Conservation (phyloP, 176 grass and related monocot genomes). For the Bolboschoenus planiculmis region DNA sequence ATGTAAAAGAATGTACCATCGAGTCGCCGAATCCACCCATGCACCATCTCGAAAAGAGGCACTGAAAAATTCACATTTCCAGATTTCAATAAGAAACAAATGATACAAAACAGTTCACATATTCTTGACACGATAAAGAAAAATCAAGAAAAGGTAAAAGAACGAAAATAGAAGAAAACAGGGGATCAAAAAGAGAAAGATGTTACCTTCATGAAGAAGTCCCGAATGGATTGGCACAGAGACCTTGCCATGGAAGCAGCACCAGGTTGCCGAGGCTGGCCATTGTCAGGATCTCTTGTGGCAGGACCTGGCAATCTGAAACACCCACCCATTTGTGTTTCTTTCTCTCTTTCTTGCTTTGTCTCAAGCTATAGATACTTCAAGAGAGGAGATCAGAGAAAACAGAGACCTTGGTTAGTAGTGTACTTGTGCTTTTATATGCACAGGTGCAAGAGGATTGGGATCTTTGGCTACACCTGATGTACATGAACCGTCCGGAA, state of each 20-base stretch:
- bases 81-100: not conserved
- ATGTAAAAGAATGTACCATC: not conserved
- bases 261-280: not conserved
- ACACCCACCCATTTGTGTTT: constrained; percentile 10
- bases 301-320: not conserved
- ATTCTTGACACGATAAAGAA: not conserved
- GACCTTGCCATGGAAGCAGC: not conserved
- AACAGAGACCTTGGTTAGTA: too few relatives aligned
- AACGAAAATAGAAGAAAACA: not conserved
- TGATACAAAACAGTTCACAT: not conserved
- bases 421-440: not conserved
- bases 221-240: not conserved
- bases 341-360: not conserved
- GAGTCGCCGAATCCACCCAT: not conserved
- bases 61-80: not conserved
- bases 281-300: not conserved
- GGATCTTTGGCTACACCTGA: not conserved
- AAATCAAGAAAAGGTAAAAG: not conserved
- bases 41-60: not conserved
- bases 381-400: not conserved
- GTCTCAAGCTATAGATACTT: not conserved
- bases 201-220: not conserved
- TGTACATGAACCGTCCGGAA: not conserved
- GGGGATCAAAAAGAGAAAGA: not conserved
- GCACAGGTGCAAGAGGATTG: too few relatives aligned